Conservation (phyloP, 768 basidiomycete genomes). For the Phanerochaete carnosa region DNA sequence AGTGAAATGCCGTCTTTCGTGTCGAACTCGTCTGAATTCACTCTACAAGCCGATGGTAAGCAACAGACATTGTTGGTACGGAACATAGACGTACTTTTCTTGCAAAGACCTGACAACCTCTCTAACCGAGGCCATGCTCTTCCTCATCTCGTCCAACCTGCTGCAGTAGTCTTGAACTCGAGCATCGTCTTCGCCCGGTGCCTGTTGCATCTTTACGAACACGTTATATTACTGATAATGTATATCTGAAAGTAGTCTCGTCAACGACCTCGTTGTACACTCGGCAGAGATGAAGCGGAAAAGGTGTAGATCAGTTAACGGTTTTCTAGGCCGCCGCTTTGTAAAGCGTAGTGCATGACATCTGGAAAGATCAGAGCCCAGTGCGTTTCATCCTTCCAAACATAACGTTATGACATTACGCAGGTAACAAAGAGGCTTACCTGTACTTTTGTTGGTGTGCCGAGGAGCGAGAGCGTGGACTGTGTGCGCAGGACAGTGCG, state of each 20-base stretch:
- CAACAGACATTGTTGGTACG: neutral
- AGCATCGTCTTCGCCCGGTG: neutral
- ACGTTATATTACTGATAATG: neutral
- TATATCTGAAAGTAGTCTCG: neutral
- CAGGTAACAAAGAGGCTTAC: neutral
- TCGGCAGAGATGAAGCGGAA: neutral
- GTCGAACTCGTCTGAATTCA: conserved; percentile 37
- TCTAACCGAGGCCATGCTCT: conserved; percentile 59
- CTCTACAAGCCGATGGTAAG: conserved; percentile 19
- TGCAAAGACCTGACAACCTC: conserved; percentile 50
- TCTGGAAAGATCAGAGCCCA: conserved; percentile 58
- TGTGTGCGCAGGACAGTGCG: neutral
- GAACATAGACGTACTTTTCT: conserved; percentile 44
- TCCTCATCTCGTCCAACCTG: conserved; percentile 52
- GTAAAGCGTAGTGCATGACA: conserved; percentile 51
- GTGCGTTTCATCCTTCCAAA: conserved; percentile 59
- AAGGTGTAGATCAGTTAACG: conserved; percentile 46
- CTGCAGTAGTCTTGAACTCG: conserved; percentile 21
- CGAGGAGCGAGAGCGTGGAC: neutral
- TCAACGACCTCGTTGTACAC: neutral
- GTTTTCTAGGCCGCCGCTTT: conserved; percentile 63
- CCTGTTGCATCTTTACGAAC: neutral
- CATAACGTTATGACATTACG: no score
- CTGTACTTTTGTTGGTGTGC: neutral
- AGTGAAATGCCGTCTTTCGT: conserved; percentile 85